Base-by-base conservation (phyloP, 2,329 filamentous ascomycete genomes). In the Aureobasidium sp. region DNA sequence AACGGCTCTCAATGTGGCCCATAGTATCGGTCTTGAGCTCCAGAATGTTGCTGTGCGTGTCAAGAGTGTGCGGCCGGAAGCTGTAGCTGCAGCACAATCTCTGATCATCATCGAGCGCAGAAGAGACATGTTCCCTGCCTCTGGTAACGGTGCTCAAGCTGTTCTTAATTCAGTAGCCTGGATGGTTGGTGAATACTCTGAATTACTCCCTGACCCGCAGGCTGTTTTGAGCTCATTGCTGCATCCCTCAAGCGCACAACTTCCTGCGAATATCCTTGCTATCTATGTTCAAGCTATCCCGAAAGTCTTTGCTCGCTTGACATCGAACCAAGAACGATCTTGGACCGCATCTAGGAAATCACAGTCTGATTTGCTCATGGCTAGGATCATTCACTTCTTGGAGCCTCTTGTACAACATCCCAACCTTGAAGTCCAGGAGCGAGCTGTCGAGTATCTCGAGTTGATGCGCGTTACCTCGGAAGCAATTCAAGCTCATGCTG, bases 31-130 rank as follows among this genome's bases (percentile, higher is more conserved):
- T 16, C 79, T 82, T 32, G 91, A 98, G 70, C 71, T 98, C 25
- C 84, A 89, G 47, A 97, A 91, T 62, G 81, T 98, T 48, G 87
- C 91, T 1, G 90, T 97, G 48, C 88, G 95, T 61, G 93, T 98
- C 21, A 86, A 84, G 66, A 89, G 84, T 35, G 83, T 97, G 63
- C 81, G 93, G 49, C 72, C 79, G 29, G 83, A 90, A 61, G 87
- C 88, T n/a, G 83, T 93, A 3, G 80, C 84, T 59, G 90, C 91
- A 10, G 88, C 90, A 0, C 89, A 95, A 62, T 79, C 76, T 2
- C 75, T 88, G 11, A 79, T 97, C 2, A 71, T 88, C 24, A 72
- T 77, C 21, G 83, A 86, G 77, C 62, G 72, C 71, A 58, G 78
- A 79, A 57, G 80, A 70, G 56, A 80, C 72, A 56, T 80, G 57